phyloP scores from a whole-genome alignment of 805 yeast species.

The Zygosaccharomyces pseudorouxii region DNA sequence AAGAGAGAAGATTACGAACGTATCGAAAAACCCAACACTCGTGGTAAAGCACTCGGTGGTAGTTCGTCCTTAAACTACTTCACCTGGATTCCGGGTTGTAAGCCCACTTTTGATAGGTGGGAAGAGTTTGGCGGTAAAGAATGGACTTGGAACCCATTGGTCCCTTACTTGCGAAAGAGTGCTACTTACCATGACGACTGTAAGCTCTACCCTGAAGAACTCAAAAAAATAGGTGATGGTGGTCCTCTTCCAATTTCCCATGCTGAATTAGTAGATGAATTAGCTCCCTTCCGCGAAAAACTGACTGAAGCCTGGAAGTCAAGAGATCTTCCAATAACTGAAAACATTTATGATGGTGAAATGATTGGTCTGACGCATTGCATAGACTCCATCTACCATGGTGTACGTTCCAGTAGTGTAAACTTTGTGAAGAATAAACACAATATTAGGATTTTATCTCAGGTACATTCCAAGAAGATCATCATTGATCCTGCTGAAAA shows the following conservation, averaged over 20 bases:
- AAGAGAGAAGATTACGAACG: conserved; percentile 21
- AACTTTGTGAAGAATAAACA: conserved; percentile 17
- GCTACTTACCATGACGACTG: conserved; percentile 26
- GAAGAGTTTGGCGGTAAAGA: conserved; percentile 30
- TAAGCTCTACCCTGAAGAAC: conserved; percentile 17
- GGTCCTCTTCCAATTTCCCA: conserved; percentile 27
- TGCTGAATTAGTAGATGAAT: conserved; percentile 20
- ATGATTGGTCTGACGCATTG: conserved; percentile 22
- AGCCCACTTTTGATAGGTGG: conserved; percentile 31
- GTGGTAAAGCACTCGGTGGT: conserved; percentile 35
- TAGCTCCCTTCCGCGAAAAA: conserved; percentile 19
- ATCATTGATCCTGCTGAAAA: conserved; percentile 19
- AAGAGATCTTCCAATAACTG: conserved; percentile 19
- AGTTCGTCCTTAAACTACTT: conserved; percentile 34
- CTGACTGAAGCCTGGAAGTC: conserved; percentile 16
- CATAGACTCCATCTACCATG: conserved; percentile 24
- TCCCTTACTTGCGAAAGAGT: conserved; percentile 27
- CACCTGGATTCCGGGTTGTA: conserved; percentile 31
- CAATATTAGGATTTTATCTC: conserved; percentile 28
- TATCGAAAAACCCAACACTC: conserved; percentile 32
- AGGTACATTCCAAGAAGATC: conserved; percentile 28
- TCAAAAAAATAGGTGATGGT: conserved; percentile 23
- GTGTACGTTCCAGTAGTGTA: conserved; percentile 25
- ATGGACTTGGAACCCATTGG: conserved; percentile 31
- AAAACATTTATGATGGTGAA: conserved; percentile 25